Conservation (phyloP, 208 protist genomes). For the Acanthamoeba sp. region DNA sequence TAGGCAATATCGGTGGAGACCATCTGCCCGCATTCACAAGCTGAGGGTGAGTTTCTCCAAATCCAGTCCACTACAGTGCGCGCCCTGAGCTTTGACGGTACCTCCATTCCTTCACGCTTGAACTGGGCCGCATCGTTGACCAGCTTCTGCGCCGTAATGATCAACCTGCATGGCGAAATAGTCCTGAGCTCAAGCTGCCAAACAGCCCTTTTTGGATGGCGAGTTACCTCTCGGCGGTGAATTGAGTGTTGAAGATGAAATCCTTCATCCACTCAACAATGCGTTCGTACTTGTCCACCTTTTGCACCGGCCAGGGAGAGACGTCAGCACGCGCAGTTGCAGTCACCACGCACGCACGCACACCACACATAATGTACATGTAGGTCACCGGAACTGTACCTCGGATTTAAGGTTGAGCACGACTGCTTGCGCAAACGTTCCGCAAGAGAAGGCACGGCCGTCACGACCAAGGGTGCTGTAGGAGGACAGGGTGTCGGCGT, state of each 20-base stretch:
- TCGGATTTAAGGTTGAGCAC: constrained; percentile 59
- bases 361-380: neutral
- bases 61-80: no score
- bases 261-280: constrained; percentile 72
- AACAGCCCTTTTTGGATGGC: neutral
- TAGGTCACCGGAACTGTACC: no score
- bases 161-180: neutral
- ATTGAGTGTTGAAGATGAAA: constrained; percentile 66
- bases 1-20: constrained; percentile 21
- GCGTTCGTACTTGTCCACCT: constrained; percentile 74
- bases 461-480: neutral
- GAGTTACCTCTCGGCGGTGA: constrained; percentile 60
- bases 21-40: constrained; percentile 22
- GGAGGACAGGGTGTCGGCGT: constrained; percentile 56
- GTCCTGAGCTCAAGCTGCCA: neutral
- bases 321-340: neutral
- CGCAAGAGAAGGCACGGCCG: neutral
- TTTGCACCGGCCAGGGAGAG: no score
- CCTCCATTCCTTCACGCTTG: constrained; percentile 74
- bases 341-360: no score
- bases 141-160: constrained; percentile 68
- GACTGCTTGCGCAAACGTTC: constrained; percentile 66
- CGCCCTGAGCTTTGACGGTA: no score
- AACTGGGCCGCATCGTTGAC: constrained; percentile 64
- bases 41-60: neutral